phyloP scores from a whole-genome alignment of 768 basidiomycete species.

The Rhizopogon rudus region DNA sequence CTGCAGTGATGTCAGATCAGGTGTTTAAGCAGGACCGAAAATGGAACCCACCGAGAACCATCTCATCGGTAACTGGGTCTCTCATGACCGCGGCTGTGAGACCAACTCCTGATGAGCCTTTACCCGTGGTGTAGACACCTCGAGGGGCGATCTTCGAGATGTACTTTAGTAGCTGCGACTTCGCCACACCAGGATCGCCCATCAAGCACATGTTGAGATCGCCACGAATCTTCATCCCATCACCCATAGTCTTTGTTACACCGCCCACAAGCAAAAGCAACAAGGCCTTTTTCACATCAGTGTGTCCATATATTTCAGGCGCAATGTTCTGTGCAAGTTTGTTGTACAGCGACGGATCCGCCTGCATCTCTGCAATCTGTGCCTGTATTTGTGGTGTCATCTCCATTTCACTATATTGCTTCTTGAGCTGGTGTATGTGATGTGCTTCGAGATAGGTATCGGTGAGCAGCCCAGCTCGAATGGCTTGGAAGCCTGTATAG shows the following conservation, averaged over 20 bases:
- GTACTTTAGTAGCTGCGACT: slow-evolving; percentile 95
- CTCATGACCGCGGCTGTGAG: slow-evolving; percentile 98
- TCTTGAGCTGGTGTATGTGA: slow-evolving; percentile 90
- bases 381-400: slow-evolving; percentile 77
- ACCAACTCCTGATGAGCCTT: slow-evolving; percentile 98
- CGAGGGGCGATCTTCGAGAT: slow-evolving; percentile 98
- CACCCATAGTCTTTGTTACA: slow-evolving; percentile 90
- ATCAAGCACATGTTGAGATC: slow-evolving; percentile 97
- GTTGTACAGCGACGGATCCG: slow-evolving; percentile 78
- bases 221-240: slow-evolving; percentile 98
- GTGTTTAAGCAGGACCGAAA: neutral
- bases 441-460: slow-evolving; percentile 96
- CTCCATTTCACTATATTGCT: slow-evolving; percentile 95
- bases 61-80: slow-evolving; percentile 98
- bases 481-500: slow-evolving; percentile 95
- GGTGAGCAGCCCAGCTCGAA: slow-evolving; percentile 93
- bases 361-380: slow-evolving; percentile 60
- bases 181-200: slow-evolving; percentile 99
- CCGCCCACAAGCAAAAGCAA: slow-evolving; percentile 91
- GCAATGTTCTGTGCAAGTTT: slow-evolving; percentile 92
- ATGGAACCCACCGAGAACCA: slow-evolving; percentile 81
- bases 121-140: slow-evolving; percentile 97
- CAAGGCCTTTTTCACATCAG: slow-evolving; percentile 96
- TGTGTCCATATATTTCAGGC: slow-evolving; percentile 97
- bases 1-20: slow-evolving; percentile 37